These are phyloP conservation scores for Echinosophora koreensis DNA, from an alignment of 306 rosid genomes.

Conservation along the genomic window DNA sequence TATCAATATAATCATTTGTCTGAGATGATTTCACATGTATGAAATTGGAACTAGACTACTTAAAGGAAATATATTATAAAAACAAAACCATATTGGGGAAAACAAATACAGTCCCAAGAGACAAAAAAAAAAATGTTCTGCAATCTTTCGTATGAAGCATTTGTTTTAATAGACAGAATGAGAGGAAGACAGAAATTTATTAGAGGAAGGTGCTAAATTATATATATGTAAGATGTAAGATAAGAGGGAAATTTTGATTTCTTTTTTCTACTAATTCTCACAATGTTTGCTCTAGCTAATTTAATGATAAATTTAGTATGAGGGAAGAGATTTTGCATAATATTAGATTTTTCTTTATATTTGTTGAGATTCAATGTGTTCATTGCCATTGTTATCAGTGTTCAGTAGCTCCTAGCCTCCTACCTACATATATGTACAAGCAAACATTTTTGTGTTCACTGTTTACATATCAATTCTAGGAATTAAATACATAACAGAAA, in stretches of 20 bases:
- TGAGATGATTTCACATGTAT: conserved; percentile 6
- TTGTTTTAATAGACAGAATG: not conserved
- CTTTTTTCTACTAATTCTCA: conserved; percentile 8
- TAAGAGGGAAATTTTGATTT: not conserved
- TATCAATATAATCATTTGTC: conserved; percentile 13
- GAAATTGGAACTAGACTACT: conserved; percentile 5
- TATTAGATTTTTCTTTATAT: not conserved
- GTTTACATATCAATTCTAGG: conserved; percentile 20
- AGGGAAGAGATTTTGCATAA: not conserved
- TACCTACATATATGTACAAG: conserved; percentile 43
- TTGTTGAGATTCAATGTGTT: not conserved
- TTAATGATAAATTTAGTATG: not conserved
- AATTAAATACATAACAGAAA: conserved; percentile 6
- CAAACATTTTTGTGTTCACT: not conserved
- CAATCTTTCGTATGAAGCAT: not conserved
- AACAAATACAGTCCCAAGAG: not conserved
- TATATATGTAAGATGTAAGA: not conserved
- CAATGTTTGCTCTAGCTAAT: conserved; percentile 19
- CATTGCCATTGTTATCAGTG: not conserved
- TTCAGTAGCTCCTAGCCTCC: conserved; percentile 9
- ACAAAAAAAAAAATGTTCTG: not conserved
- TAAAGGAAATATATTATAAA: conserved; percentile 1
- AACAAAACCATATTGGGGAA: not conserved
- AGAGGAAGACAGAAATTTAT: not conserved
- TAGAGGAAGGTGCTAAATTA: not conserved